Conservation (phyloP, 2,329 filamentous ascomycete genomes). For the Fusarium pilosicola region DNA sequence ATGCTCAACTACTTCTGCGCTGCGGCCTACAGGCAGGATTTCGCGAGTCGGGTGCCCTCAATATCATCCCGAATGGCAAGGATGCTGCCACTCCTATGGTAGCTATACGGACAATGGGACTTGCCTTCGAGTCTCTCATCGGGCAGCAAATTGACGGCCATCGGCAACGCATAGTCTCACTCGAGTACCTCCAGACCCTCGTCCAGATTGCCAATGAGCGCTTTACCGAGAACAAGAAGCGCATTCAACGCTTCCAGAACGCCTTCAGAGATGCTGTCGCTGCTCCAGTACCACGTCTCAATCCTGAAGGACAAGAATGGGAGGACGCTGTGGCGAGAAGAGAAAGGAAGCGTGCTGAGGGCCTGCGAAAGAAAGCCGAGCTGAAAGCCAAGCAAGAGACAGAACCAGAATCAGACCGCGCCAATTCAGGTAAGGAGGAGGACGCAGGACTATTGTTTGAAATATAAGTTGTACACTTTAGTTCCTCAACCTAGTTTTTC, state of each 20-base stretch:
- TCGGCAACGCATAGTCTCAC: slow-evolving; percentile 65
- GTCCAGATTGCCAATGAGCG: slow-evolving; percentile 78
- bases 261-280: slow-evolving; percentile 56
- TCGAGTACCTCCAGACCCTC: slow-evolving; percentile 74
- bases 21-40: slow-evolving; percentile 86
- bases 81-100: slow-evolving; percentile 73
- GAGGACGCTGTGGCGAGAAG: slow-evolving; percentile 63
- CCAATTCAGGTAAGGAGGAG: slow-evolving; percentile 29
- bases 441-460: slow-evolving; percentile 35
- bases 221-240: slow-evolving; percentile 74
- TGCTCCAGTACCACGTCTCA: slow-evolving; percentile 39
- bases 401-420: slow-evolving; percentile 10
- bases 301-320: slow-evolving; percentile 58
- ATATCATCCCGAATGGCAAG: slow-evolving; percentile 56
- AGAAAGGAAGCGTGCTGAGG: slow-evolving; percentile 67
- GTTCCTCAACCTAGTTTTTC: slow-evolving; percentile 47
- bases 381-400: slow-evolving; percentile 42
- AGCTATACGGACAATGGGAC: slow-evolving; percentile 83
- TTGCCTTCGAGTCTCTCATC: slow-evolving; percentile 84
- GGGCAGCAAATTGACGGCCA: slow-evolving; percentile 61
- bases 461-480: slow-evolving; percentile 42
- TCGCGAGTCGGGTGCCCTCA: slow-evolving; percentile 87
- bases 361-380: slow-evolving; percentile 62
- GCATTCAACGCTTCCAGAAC: slow-evolving; percentile 71
- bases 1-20: slow-evolving; percentile 79